Evolutionary conservation across 2,329 filamentous ascomycete genomes (phyloP).

Genomic region (Epichloe coenophiala): DNA sequence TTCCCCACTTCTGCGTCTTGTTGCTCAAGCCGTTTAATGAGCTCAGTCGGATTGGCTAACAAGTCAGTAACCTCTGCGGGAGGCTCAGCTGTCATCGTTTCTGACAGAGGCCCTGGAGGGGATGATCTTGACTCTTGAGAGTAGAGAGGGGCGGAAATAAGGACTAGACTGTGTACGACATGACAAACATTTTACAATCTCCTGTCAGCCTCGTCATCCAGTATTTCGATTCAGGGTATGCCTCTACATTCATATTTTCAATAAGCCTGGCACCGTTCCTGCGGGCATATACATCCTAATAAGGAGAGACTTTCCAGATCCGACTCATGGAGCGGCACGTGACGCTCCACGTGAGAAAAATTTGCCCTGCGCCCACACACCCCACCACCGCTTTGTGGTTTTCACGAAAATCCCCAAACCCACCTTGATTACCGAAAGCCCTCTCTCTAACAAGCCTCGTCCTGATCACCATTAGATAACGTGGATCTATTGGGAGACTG

Average conservation of each 20-base stretch:
- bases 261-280: neutral
- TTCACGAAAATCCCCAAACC: constrained; percentile 11
- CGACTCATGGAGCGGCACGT: constrained; percentile 14
- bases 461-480: constrained; percentile 57
- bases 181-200: constrained; percentile 1
- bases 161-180: neutral
- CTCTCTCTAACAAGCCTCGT: constrained; percentile 16
- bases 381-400: constrained; percentile 11
- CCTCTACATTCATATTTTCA: neutral
- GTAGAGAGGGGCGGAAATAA: neutral
- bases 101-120: neutral
- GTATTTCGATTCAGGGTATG: neutral
- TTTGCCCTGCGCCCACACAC: constrained; percentile 19
- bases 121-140: neutral
- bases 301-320: neutral
- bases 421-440: constrained; percentile 4
- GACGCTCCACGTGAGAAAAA: constrained; percentile 18
- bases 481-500: constrained; percentile 72
- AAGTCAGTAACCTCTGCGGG: constrained; percentile 17
- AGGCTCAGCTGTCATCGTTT: constrained; percentile 9
- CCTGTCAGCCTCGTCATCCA: neutral
- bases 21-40: constrained; percentile 30
- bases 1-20: constrained; percentile 20
- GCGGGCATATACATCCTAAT: neutral
- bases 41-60: too few relatives aligned